These are phyloP conservation scores for Mollisiaceae sp. DNA, from an alignment of 2,329 filamentous ascomycete species.

Conservation along the genomic window DNA sequence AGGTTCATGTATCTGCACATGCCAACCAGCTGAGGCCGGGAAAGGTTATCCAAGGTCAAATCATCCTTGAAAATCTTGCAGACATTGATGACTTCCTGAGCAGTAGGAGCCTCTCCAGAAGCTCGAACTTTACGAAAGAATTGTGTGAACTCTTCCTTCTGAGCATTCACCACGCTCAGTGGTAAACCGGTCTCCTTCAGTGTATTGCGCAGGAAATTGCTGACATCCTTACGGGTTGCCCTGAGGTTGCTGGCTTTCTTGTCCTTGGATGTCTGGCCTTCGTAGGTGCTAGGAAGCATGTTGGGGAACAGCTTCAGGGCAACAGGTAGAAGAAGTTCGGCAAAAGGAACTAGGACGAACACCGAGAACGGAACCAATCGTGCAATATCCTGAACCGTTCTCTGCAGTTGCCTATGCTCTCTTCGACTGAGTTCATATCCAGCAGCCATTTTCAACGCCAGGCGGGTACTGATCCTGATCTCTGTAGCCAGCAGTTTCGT, in stretches of 20 bases:
- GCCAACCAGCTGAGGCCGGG: slow-evolving; percentile 90
- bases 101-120: slow-evolving; percentile 87
- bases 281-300: slow-evolving; percentile 95
- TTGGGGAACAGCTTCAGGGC: slow-evolving; percentile 97
- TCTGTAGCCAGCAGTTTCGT: slow-evolving; percentile 93
- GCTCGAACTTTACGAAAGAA: slow-evolving; percentile 97
- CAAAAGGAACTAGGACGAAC: slow-evolving; percentile 96
- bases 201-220: slow-evolving; percentile 84
- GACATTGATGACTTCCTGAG: slow-evolving; percentile 94
- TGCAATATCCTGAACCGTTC: slow-evolving; percentile 91
- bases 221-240: slow-evolving; percentile 91
- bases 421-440: slow-evolving; percentile 95
- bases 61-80: slow-evolving; percentile 99
- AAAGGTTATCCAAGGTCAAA: slow-evolving; percentile 94
- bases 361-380: slow-evolving; percentile 95
- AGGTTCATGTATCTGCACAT: slow-evolving; percentile 99
- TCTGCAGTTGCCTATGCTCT: slow-evolving; percentile 89
- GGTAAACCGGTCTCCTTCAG: slow-evolving; percentile 93
- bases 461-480: slow-evolving; percentile 86
- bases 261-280: slow-evolving; percentile 89
- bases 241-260: slow-evolving; percentile 82
- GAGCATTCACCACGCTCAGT: slow-evolving; percentile 80
- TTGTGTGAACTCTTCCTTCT: slow-evolving; percentile 91
- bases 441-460: slow-evolving; percentile 96
- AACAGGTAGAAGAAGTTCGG: slow-evolving; percentile 88